Base-by-base conservation (phyloP, 169 alveolate genomes). In the Cryptosporidium muris region DNA sequence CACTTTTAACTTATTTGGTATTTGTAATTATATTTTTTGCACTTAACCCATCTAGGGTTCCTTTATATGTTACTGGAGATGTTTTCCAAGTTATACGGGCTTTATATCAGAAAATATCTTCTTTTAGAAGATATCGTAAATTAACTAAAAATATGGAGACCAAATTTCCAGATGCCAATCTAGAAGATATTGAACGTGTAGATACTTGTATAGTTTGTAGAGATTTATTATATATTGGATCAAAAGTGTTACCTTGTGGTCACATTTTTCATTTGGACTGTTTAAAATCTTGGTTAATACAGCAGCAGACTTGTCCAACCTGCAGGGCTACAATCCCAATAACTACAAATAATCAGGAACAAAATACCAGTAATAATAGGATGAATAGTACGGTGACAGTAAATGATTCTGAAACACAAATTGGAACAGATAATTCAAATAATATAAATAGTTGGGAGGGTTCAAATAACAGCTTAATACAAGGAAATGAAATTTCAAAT, bases 191-290 rank as follows among this genome's bases (percentile, higher is more conserved):
- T 80, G 91, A 89, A 74, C 88, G 81, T 64, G 93, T 74, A 60
- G 94, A 92, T 34, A 94, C 94, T 48, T 94, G 97, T 81, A 94
- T 94, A 53, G 93, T 94, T 53, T 94, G 97, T 82, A 85, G 96
- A 16, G 97, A 94, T 62, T 88, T 60, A 12, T 80, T 94, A 36
- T 88, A 88, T 51, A 94, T 90, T 9, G 95, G 93, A 37, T 85
- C 92, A 56, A 91, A 91, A 81, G 92, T 89, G 53, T 85, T 94
- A 16, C 92, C 94, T 2, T 94, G 97, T 67, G 91, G 95, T n/a
- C 97, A 94, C 80, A 88, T 93, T 25, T 93, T 93, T 66, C 96
- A 93, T 81, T 81, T 92, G 16, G 89, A 90, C 51, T 93, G 96
- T 43, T 85, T 93, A 47, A 93, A 93, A 63, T 89, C 96, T 16